These are phyloP conservation scores for Salicornia ramosissima DNA, from an alignment of 148 eudicot species.

Conservation along the genomic window DNA sequence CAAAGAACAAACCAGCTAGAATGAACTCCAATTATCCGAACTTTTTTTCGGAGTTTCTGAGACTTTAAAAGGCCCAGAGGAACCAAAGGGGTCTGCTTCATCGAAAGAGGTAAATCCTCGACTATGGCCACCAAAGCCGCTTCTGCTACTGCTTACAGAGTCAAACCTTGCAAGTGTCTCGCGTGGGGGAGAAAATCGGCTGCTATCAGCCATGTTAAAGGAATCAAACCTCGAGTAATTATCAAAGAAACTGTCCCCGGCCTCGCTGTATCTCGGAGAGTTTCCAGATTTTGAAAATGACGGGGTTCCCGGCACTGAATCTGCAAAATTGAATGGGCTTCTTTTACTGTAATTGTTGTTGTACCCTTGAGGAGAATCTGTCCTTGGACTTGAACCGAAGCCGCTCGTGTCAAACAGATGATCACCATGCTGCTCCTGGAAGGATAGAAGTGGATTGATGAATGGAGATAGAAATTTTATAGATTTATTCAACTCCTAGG, in stretches of 20 bases:
- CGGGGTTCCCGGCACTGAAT: constrained; percentile 81
- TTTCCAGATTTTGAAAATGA: constrained; percentile 65
- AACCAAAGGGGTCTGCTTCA: constrained; percentile 86
- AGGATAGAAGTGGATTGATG: neutral
- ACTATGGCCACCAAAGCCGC: constrained; percentile 55
- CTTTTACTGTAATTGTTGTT: constrained; percentile 39
- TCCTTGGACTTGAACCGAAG: constrained; percentile 59
- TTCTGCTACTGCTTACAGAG: constrained; percentile 61
- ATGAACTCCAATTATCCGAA: constrained; percentile 77
- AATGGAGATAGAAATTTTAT: neutral
- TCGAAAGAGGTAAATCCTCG: constrained; percentile 76
- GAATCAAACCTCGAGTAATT: constrained; percentile 57
- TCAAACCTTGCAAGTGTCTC: constrained; percentile 71
- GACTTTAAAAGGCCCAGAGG: constrained; percentile 80
- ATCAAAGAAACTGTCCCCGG: constrained; percentile 61
- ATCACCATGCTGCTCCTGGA: constrained; percentile 64
- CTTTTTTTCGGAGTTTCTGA: constrained; percentile 59
- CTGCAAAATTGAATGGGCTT: constrained; percentile 63
- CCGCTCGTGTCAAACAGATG: constrained; percentile 62
- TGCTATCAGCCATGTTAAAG: constrained; percentile 38
- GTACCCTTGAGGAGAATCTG: constrained; percentile 56
- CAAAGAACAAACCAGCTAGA: constrained; percentile 30
- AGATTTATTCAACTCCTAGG: constrained; percentile 4
- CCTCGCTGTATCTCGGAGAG: constrained; percentile 64
- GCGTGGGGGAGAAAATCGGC: constrained; percentile 46